These are phyloP conservation scores for Plasmodium yoelii DNA, from an alignment of 169 alveolate species.

Conservation along the genomic window DNA sequence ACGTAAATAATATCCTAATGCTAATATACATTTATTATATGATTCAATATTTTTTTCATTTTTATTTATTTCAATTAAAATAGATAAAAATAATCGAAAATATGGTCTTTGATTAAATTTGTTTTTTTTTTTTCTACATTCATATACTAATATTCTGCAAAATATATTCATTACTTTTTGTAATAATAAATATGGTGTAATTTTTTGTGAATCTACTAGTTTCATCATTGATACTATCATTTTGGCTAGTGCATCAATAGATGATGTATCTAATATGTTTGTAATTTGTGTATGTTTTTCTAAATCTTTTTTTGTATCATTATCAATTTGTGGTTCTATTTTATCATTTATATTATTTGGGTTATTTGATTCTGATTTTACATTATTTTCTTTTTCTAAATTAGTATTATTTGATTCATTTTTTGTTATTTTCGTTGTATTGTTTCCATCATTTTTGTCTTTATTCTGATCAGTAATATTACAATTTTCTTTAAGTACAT, in stretches of 20 bases:
- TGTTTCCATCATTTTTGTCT: neutral
- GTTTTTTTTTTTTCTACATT: constrained; percentile 71
- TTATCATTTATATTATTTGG: neutral
- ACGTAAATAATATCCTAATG: constrained; percentile 82
- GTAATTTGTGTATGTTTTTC: neutral
- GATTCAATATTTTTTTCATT: constrained; percentile 81
- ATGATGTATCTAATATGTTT: constrained; percentile 75
- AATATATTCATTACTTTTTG: constrained; percentile 86
- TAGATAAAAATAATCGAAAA: constrained; percentile 81
- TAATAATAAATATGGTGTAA: constrained; percentile 89
- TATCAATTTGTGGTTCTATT: constrained; percentile 11
- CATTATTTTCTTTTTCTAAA: constrained; percentile 9
- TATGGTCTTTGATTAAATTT: constrained; percentile 83
- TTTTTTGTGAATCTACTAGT: constrained; percentile 89
- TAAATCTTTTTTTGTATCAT: neutral
- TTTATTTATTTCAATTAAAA: constrained; percentile 82
- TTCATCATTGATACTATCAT: constrained; percentile 90
- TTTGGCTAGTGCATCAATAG: constrained; percentile 87
- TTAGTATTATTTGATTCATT: constrained; percentile 7
- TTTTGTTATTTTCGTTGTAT: neutral
- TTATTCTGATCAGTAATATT: neutral
- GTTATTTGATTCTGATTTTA: constrained; percentile 11
- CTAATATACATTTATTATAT: constrained; percentile 80
- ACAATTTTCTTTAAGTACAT: too few relatives aligned
- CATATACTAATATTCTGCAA: constrained; percentile 85